A percentile compares a stretch with the other conserved stretches of the same genome.
Conservation (phyloP, 768 basidiomycete species). For the Russula compacta region DNA sequence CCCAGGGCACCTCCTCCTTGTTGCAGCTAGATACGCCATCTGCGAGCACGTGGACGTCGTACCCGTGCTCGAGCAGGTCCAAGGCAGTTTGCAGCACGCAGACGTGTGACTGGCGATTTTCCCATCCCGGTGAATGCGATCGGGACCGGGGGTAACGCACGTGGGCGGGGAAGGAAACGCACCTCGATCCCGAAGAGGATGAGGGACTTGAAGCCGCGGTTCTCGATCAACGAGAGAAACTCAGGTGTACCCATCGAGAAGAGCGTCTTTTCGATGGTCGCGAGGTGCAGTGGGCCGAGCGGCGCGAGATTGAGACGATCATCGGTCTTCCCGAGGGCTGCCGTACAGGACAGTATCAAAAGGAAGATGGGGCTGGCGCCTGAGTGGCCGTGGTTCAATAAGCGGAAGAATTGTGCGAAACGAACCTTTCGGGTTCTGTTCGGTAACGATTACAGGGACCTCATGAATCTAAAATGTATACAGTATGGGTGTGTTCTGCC, state of each 20-base stretch:
- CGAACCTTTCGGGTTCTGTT: constrained; percentile 74
- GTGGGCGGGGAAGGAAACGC: constrained; percentile 18
- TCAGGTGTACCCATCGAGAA: constrained; percentile 83
- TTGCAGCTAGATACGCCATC: constrained; percentile 83
- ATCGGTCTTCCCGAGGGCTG: constrained; percentile 30
- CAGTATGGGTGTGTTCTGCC: not conserved
- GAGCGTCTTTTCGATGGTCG: constrained; percentile 62
- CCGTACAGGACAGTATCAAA: too few relatives aligned
- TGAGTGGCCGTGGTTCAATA: constrained; percentile 47
- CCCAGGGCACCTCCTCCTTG: constrained; percentile 67
- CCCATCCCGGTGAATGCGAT: not conserved
- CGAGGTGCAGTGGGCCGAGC: constrained; percentile 49
- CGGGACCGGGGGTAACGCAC: not conserved
- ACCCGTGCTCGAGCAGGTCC: constrained; percentile 45
- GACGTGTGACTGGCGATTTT: constrained; percentile 58
- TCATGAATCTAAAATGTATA: constrained; percentile 40
- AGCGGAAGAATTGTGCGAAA: not conserved
- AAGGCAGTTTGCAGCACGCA: constrained; percentile 82
- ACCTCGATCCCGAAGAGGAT: constrained; percentile 89
- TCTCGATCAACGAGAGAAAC: constrained; percentile 42
- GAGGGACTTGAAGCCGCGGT: constrained; percentile 44
- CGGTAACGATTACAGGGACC: constrained; percentile 70
- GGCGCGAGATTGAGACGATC: constrained; percentile 18
- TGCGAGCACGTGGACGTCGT: constrained; percentile 60
- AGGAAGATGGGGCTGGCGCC: constrained; percentile 39